Conservation (phyloP, 2,329 filamentous ascomycete species). For the Phyllosticta citriasiana region DNA sequence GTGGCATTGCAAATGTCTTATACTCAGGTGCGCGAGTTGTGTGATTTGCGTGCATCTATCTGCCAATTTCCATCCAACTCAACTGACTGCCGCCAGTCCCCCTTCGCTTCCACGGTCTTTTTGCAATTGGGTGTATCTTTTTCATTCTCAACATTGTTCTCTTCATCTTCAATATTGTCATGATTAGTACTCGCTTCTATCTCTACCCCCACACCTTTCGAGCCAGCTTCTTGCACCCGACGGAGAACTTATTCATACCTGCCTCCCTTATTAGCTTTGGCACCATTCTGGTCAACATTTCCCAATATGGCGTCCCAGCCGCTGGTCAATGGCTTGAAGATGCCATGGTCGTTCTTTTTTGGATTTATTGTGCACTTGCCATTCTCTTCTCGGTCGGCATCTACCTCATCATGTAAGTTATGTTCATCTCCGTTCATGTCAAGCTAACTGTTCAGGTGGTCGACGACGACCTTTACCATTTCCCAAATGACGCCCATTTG, state of each 20-base stretch:
- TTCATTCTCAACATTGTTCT: slow-evolving; percentile 43
- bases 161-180: slow-evolving; percentile 59
- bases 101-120: slow-evolving; percentile 35
- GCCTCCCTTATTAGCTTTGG: slow-evolving; percentile 59
- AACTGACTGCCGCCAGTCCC: slow-evolving; percentile 21
- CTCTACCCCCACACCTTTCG: slow-evolving; percentile 60
- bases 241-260: slow-evolving; percentile 69
- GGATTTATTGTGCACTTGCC: slow-evolving; percentile 62
- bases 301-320: slow-evolving; percentile 55
- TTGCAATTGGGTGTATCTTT: slow-evolving; percentile 38
- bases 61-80: background rate
- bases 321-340: slow-evolving; percentile 46
- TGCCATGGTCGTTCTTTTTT: slow-evolving; percentile 59
- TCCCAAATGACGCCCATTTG: slow-evolving; percentile 79
- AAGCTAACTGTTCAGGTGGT: slow-evolving; percentile 39
- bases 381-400: slow-evolving; percentile 58
- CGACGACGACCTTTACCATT: slow-evolving; percentile 58
- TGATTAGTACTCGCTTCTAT: slow-evolving; percentile 60
- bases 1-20: slow-evolving; percentile 50
- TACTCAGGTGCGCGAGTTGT: slow-evolving; percentile 39
- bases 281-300: slow-evolving; percentile 54
- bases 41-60: background rate
- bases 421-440: background rate
- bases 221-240: slow-evolving; percentile 63
- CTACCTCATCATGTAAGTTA: slow-evolving; percentile 59